Evolutionary conservation across 1,284 basidiomycete species (phyloP).

Genomic region (Vanrija humicola): DNA sequence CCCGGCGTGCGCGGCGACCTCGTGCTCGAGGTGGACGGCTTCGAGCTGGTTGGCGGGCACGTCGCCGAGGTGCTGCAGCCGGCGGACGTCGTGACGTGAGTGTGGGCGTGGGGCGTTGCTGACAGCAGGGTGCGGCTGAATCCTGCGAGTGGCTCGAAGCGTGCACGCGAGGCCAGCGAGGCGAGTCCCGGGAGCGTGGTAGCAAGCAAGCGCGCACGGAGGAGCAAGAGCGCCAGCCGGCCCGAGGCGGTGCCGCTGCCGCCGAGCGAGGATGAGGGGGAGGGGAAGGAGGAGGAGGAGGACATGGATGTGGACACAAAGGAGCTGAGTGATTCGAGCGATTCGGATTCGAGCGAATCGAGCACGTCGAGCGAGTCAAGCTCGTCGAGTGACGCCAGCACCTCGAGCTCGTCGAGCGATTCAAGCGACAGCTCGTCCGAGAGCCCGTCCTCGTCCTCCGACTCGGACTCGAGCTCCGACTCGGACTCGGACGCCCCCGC

Average conservation of each 20-base stretch:
- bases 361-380: neutral
- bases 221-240: neutral
- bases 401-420: constrained; percentile 1
- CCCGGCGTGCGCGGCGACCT: constrained; percentile 4
- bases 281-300: neutral
- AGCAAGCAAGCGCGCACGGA: constrained; percentile 1
- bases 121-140: constrained; percentile 20
- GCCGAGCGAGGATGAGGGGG: neutral
- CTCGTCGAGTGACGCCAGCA: neutral
- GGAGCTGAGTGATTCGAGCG: neutral
- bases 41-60: constrained; percentile 42
- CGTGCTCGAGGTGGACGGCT: constrained; percentile 46
- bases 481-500: constrained; percentile 10
- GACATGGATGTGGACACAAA: neutral
- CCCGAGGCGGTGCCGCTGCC: neutral
- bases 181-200: neutral
- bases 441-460: constrained; percentile 1
- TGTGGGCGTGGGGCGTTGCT: constrained; percentile 1
- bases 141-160: constrained; percentile 17
- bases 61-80: constrained; percentile 30
- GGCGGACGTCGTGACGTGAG: constrained; percentile 44
- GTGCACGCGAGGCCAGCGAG: neutral
- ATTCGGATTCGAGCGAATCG: constrained; percentile 1
- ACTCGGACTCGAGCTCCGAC: constrained; percentile 1
- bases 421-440: constrained; percentile 3